Base-by-base conservation (phyloP, 306 rosid genomes). In the Pyrus bretschneideri region DNA sequence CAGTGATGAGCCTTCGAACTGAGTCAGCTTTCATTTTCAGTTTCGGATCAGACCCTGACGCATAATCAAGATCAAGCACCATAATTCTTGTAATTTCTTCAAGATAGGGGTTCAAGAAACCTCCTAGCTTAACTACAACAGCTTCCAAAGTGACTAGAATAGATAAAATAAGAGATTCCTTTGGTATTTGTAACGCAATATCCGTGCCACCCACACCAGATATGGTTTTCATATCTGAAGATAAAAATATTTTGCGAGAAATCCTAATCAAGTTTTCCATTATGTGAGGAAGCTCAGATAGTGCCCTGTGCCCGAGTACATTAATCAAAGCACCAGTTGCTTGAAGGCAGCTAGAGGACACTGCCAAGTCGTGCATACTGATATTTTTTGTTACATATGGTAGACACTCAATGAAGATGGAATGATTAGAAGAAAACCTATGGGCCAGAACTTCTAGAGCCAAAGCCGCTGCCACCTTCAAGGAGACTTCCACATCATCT, bases 361-460 rank as follows among this genome's bases (percentile, higher is more conserved):
- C 78, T 30, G 83, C 83, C 76, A 79, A 76, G 62, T 92, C 75
- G 21, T 72, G 61, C 57, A 83, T 79, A 61, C 82, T 76, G 46
- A 90, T 81, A 73, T 83, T 76, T 77, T 86, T 90, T 13, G 88
- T 80, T 65, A 90, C 85, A 38, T 88, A 77, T 59, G 90, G 81
- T 70, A 94, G 89, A 86, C 97, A 92, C 57, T 52, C 74, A 73
- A 77, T 71, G 71, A 84, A 89, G 79, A 86, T 77, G 79, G 92
- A 89, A 83, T 73, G 74, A 72, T 86, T 82, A 51, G 83, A 83
- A 68, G 97, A 87, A 64, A 89, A 86, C 54, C 76, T 83, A 80
- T 45, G 75, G 63, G 95, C 95, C 70, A 94, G 83, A 84, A 84
- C 91, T 81, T 92, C 97, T 69, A 94, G 81, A n/a, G 98, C 95